Percentiles rank a stretch among this genome's conserved stretches.
Evolutionary conservation across 305 asterid genomes (phyloP).

Genomic region (Andrographis paniculata): DNA sequence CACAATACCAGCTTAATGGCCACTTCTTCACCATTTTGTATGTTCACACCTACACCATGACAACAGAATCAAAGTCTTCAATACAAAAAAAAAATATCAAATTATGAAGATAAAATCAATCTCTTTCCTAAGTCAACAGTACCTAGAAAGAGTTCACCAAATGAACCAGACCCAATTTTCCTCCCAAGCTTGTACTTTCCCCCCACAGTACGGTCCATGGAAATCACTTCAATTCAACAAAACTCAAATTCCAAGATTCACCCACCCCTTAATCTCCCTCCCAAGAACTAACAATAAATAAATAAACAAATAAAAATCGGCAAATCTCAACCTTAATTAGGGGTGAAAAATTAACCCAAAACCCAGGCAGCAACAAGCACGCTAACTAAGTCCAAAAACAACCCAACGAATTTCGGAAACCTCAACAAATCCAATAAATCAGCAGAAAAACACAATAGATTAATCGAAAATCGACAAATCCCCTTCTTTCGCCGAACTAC

Average conservation of each 20-base stretch:
- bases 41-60: conserved; percentile 59
- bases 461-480: neutral
- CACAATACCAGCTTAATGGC: conserved; percentile 79
- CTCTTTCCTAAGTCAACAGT: conserved; percentile 8
- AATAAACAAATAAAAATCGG: conserved; percentile 13
- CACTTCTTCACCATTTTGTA: conserved; percentile 95
- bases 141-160: conserved; percentile 95
- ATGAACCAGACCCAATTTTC: conserved; percentile 95
- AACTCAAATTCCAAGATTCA: conserved; percentile 16
- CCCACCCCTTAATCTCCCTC: too few species aligned
- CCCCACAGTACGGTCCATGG: conserved; percentile 86
- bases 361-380: conserved; percentile 19
- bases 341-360: conserved; percentile 11
- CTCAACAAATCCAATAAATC: conserved; percentile 25
- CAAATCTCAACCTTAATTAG: conserved; percentile 17
- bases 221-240: conserved; percentile 22
- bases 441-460: conserved; percentile 9
- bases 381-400: conserved; percentile 7
- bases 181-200: conserved; percentile 96
- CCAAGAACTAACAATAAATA: too few species aligned
- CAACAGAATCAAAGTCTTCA: conserved; percentile 10
- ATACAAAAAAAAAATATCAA: conserved; percentile 10
- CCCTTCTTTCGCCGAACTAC: conserved; percentile 29
- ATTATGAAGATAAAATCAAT: neutral
- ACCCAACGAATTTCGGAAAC: conserved; percentile 18